A percentile compares a stretch with the other conserved stretches of the same genome.
phyloP scores from a whole-genome alignment of 2,329 filamentous ascomycete species.

The Colletotrichum scovillei region DNA sequence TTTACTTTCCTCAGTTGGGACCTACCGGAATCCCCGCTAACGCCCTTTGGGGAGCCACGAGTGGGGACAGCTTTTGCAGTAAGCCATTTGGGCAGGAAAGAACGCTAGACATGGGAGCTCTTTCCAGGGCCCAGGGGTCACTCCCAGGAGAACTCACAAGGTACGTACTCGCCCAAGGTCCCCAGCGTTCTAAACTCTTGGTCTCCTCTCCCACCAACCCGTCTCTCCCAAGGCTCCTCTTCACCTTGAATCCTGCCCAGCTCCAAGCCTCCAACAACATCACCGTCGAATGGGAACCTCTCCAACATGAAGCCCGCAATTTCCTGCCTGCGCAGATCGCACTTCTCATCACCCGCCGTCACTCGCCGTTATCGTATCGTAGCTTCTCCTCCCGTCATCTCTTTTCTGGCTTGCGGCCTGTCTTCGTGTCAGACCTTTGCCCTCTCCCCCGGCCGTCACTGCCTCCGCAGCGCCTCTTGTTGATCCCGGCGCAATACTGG shows the following conservation, averaged over 20 bases:
- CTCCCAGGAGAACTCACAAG: neutral
- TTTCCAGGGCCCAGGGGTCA: neutral
- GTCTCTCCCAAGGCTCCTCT: neutral
- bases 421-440: too few species aligned
- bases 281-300: slow-evolving; percentile 24
- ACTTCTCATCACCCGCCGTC: slow-evolving; percentile 17
- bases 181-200: neutral
- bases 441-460: neutral
- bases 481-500: neutral
- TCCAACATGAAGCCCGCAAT: slow-evolving; percentile 31
- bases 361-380: slow-evolving; percentile 6
- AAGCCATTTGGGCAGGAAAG: slow-evolving; percentile 10
- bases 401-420: too few species aligned
- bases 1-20: neutral
- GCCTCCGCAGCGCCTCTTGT: slow-evolving; percentile 3
- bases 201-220: slow-evolving; percentile 15
- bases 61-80: neutral
- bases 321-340: slow-evolving; percentile 34
- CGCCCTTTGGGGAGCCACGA: slow-evolving; percentile 16
- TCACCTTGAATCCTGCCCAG: neutral
- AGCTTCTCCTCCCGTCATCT: neutral
- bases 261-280: neutral
- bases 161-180: too few species aligned
- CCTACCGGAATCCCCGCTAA: slow-evolving; percentile 13
- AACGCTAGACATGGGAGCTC: slow-evolving; percentile 15